These are phyloP conservation scores for Komagataella populi DNA, from an alignment of 805 yeast species.

Conservation along the genomic window DNA sequence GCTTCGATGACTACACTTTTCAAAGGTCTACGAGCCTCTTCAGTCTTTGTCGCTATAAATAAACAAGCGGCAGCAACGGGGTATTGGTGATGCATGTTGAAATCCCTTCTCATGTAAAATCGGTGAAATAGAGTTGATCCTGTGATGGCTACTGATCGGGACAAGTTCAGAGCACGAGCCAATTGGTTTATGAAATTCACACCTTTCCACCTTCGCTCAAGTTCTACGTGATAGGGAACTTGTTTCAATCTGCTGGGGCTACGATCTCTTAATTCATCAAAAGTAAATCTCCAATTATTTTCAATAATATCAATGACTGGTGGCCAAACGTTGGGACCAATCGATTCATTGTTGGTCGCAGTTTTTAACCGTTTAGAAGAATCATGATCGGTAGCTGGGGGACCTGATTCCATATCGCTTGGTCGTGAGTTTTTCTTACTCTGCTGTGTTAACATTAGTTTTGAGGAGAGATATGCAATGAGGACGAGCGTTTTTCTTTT, in stretches of 20 bases:
- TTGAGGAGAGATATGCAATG: too few relatives aligned
- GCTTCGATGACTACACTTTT: constrained; percentile 35
- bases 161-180: constrained; percentile 28
- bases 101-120: constrained; percentile 32
- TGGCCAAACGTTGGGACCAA: not conserved
- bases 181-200: constrained; percentile 29
- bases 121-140: constrained; percentile 36
- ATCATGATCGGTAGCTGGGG: not conserved
- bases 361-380: not conserved
- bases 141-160: constrained; percentile 31
- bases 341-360: not conserved
- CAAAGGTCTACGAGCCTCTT: constrained; percentile 33
- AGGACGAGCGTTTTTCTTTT: too few relatives aligned
- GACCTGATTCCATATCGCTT: not conserved
- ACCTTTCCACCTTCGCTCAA: constrained; percentile 31
- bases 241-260: not conserved
- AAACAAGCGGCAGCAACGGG: constrained; percentile 37
- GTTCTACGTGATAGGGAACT: constrained; percentile 23
- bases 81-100: constrained; percentile 28
- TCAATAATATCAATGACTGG: not conserved
- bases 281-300: not conserved
- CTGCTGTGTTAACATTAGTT: too few relatives aligned
- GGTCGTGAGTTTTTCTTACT: not conserved
- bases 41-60: constrained; percentile 39
- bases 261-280: not conserved